Evolutionary conservation across 257 asterid genomes (phyloP), one percentile per base, ranked within the genome.

Genomic region (Nemophila menziesii): DNA sequence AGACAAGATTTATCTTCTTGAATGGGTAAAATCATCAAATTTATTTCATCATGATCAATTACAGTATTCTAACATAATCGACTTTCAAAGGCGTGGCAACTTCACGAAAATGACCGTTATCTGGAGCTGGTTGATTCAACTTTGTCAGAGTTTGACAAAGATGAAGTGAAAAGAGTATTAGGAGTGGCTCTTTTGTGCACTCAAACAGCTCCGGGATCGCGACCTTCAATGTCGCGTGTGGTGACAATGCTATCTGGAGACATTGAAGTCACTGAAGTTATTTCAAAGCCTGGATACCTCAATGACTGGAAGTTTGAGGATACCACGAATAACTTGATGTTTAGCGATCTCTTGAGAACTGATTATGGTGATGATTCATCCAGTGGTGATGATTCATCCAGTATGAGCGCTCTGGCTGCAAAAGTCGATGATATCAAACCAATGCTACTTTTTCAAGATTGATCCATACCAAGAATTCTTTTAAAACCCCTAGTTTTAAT

Each of bases 11-110:
- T 80, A 76, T 70, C 87, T 80, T 65, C 87, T 80, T 55, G 87
- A 77, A 67, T 80, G 80, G 92, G 92, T 80, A 73, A 6, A 43
- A n/a, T n/a, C n/a, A n/a, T n/a, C n/a, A n/a, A n/a, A n/a, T n/a
- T n/a, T n/a, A n/a, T n/a, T n/a, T n/a, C n/a, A n/a, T n/a, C n/a
- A n/a, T n/a, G n/a, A n/a, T n/a, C n/a, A n/a, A n/a, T n/a, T n/a
- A n/a, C n/a, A n/a, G n/a, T n/a, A 33, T 9, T 20, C 41, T 6
- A 27, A 5, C 16, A 21, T 48, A 29, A 14, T 13, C 27, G 16
- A 29, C 11, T 20, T 9, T 47, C 13, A 10, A 33, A 56, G 62
- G 55, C 62, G 15, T 68, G 80, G 79, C 43, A 61, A 20, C 61
- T 64, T 14, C 72, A 64, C 11, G 86, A 75, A 60, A 61, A 48